Percentiles rank a stretch among this genome's conserved stretches.
Evolutionary conservation across 305 asterid species (phyloP).

Genomic region (Solanum hybrid): DNA sequence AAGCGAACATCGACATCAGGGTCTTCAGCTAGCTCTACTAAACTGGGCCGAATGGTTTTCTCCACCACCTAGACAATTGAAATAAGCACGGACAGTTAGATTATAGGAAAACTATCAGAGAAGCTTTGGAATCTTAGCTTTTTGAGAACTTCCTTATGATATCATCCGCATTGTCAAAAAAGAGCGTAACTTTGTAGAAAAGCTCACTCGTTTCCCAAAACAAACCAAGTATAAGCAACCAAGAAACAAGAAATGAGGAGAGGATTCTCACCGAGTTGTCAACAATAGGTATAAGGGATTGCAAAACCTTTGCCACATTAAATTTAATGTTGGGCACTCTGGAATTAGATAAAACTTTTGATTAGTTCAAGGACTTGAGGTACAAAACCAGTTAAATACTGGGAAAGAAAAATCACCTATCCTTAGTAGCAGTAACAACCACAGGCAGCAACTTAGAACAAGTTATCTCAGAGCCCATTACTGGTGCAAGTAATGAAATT

Average conservation of each 20-base stretch:
- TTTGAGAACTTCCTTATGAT: neutral
- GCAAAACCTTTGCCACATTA: constrained; percentile 82
- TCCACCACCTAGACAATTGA: constrained; percentile 42
- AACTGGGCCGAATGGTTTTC: constrained; percentile 48
- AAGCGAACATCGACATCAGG: constrained; percentile 84
- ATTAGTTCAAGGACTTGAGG: neutral
- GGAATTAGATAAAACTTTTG: constrained; percentile 10
- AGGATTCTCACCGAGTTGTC: constrained; percentile 52
- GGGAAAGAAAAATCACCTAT: constrained; percentile 35
- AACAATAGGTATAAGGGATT: constrained; percentile 56
- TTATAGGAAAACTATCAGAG: neutral
- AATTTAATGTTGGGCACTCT: constrained; percentile 78
- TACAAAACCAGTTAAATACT: neutral
- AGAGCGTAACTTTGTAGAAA: neutral
- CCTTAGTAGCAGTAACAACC: constrained; percentile 58
- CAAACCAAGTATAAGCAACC: neutral
- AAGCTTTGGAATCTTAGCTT: neutral
- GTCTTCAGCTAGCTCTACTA: constrained; percentile 68
- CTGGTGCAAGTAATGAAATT: constrained; percentile 79
- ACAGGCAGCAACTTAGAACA: constrained; percentile 74
- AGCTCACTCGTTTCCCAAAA: neutral
- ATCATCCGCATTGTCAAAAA: neutral
- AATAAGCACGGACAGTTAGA: neutral
- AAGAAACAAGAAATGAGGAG: neutral
- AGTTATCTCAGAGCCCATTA: constrained; percentile 83